Evolutionary conservation across 371 early-diverging fungal species (phyloP).

Genomic region (Mucor racemosus): DNA sequence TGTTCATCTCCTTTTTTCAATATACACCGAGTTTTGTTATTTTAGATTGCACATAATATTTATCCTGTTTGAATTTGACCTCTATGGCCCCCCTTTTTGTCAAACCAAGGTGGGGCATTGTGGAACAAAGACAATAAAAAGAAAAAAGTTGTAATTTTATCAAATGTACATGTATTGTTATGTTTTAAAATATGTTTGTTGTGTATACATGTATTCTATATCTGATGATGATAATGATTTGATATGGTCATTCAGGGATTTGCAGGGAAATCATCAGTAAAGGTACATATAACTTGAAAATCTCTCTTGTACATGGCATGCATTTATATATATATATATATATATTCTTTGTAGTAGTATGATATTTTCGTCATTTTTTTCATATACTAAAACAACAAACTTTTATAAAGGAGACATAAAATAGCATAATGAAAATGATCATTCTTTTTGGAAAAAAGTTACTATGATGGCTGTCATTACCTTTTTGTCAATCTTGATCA

Average conservation of each 20-base stretch:
- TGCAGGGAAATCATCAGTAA: neutral
- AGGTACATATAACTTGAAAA: neutral
- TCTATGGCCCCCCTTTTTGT: neutral
- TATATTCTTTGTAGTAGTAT: neutral
- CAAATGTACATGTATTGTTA: neutral
- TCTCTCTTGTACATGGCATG: neutral
- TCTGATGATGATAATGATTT: too few relatives aligned
- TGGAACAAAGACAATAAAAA: neutral
- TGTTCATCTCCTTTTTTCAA: neutral
- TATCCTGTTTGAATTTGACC: neutral
- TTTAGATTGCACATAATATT: neutral
- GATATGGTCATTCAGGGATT: too few relatives aligned
- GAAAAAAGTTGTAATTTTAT: slow-evolving; percentile 1
- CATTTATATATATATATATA: too few relatives aligned
- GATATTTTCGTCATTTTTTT: slow-evolving; percentile 1
- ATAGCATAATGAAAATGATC: neutral
- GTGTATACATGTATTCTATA: too few relatives aligned
- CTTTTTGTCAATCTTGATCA: neutral
- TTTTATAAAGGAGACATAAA: neutral
- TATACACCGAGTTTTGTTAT: slow-evolving; percentile 1
- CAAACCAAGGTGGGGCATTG: neutral
- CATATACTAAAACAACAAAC: neutral
- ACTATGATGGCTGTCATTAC: neutral
- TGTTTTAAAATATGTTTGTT: too few relatives aligned
- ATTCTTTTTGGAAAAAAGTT: neutral